Conservation (phyloP, 1,284 basidiomycete species). For the Fistulina hepatica region DNA sequence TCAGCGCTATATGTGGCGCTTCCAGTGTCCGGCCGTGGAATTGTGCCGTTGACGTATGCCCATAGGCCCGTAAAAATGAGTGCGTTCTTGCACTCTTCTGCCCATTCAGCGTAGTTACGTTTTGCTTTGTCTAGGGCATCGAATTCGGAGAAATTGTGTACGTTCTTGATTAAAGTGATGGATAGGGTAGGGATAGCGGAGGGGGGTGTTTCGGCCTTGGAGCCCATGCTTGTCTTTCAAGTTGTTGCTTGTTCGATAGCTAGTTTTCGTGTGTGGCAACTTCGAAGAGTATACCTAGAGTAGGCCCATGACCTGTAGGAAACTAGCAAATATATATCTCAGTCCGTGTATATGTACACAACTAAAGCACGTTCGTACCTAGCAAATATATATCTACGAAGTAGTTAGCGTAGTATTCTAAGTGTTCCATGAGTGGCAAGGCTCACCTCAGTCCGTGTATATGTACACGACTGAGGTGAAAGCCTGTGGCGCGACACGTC, state of each 20-base stretch:
- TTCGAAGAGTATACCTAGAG: background rate
- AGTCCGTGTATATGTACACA: background rate
- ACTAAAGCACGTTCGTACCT: background rate
- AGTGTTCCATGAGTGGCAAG: background rate
- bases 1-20: background rate
- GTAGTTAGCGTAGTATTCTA: background rate
- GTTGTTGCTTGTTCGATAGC: background rate
- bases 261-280: background rate
- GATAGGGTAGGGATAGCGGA: background rate
- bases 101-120: constrained; percentile 1
- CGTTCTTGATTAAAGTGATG: background rate
- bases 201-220: background rate
- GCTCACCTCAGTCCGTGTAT: background rate
- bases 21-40: background rate
- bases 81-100: background rate
- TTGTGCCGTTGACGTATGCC: background rate
- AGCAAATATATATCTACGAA: background rate
- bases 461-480: background rate
- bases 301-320: background rate
- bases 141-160: constrained; percentile 1
- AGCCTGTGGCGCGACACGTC: background rate
- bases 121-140: background rate
- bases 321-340: background rate
- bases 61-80: background rate
- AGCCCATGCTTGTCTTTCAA: background rate